phyloP scores from a whole-genome alignment of 345 rosid genomes.

The Schrenkiella parvula region DNA sequence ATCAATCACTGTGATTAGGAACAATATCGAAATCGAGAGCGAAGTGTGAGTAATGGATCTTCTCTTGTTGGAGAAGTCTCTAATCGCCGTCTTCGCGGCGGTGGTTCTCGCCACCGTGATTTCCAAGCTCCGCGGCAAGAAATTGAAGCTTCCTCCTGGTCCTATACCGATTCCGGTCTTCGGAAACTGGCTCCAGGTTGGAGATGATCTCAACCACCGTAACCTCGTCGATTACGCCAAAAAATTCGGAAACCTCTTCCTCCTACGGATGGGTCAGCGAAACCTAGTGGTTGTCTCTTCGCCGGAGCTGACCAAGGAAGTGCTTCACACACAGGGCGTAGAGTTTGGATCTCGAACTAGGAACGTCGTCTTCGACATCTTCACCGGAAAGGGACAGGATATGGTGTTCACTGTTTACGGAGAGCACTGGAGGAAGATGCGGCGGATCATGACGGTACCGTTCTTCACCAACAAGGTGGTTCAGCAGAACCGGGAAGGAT shows the following conservation, averaged over 20 bases:
- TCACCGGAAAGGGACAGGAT: slow-evolving; percentile 97
- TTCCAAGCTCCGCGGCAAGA: slow-evolving; percentile 82
- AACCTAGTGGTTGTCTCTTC: slow-evolving; percentile 93
- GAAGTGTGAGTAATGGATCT: slow-evolving; percentile 64
- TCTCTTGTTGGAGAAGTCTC: slow-evolving; percentile 70
- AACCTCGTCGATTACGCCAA: slow-evolving; percentile 74
- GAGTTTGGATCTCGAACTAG: slow-evolving; percentile 95
- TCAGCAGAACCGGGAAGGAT: slow-evolving; percentile 62
- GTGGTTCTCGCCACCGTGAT: slow-evolving; percentile 55
- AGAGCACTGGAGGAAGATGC: slow-evolving; percentile 98
- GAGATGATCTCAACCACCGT: slow-evolving; percentile 94
- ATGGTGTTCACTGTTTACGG: slow-evolving; percentile 99
- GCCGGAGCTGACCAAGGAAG: slow-evolving; percentile 80
- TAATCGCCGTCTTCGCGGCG: slow-evolving; percentile 69
- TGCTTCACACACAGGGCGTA: slow-evolving; percentile 86
- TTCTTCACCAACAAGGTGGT: slow-evolving; percentile 94
- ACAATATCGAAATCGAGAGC: neutral
- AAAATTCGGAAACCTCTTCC: slow-evolving; percentile 63
- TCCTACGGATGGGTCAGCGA: slow-evolving; percentile 84
- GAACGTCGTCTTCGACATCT: slow-evolving; percentile 92
- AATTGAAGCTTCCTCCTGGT: slow-evolving; percentile 85
- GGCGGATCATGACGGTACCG: slow-evolving; percentile 98
- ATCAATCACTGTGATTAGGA: neutral
- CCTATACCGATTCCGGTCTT: slow-evolving; percentile 82
- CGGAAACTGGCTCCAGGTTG: slow-evolving; percentile 99